Evolutionary conservation across 2,329 filamentous ascomycete genomes (phyloP), one percentile per base, ranked within the genome.

Genomic region (Fusarium sulawesiense): DNA sequence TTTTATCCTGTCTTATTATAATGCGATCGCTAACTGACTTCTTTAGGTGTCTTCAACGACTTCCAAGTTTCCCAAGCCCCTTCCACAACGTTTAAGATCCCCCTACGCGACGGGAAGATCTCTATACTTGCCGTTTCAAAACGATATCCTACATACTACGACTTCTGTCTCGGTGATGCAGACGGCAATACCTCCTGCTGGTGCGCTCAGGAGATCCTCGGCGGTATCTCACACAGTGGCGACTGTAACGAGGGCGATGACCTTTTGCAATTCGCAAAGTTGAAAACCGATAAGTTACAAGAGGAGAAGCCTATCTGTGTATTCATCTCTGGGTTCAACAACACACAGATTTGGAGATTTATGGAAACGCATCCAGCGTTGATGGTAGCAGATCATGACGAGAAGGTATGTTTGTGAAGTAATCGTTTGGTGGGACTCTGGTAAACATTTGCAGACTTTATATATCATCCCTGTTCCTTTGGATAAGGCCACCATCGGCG

Each of bases 61-160:
- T 66, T 66, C 4, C 54, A 66, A 37, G 60, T 66, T 27, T 40
- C 49, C 29, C 63, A 66, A 6, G 63, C 63, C 13, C 61, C 63
- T 4, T 40, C 61, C 5, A 56, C 61, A 2, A 66, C 47, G 0
- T 66, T 66, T 37, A 54, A 32, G 14, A 20, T 66, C 13, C 54
- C 63, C 1, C 16, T 60, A 0, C 30, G 30, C 0, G 54, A 47
- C 1, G 37, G 21, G 0, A 12, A 65, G 18, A 66, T 66, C 7
- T 66, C 61, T 0, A 54, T 66, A 3, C 21, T 66, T 0, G 63
- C 55, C 0, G 42, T 66, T 1, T 66, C 63, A 3, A 37, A 29
- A 7, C 29, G 47, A 0, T 40, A 32, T 3, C 63, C 63, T 7
- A 66, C 63, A 0, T 66, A 66, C 7, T 66, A 66, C 25, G 63